Percentiles rank a stretch among this genome's conserved stretches.
Evolutionary conservation across 257 asterid species (phyloP).

Genomic region (Paulownia fortunei): DNA sequence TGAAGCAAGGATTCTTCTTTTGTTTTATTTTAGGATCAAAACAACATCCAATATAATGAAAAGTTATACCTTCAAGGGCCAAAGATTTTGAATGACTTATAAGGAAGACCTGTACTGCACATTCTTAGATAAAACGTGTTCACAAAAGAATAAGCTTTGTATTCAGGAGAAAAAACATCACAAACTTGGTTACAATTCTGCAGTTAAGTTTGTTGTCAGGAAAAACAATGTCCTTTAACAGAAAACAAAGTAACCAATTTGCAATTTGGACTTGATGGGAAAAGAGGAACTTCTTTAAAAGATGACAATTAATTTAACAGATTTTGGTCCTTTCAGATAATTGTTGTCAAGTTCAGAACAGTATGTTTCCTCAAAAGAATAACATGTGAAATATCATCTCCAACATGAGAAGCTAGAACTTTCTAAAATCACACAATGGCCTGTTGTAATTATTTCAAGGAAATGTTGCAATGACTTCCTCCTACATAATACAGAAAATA

Average conservation of each 20-base stretch:
- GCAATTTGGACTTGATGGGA: not conserved
- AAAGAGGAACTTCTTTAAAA: not conserved
- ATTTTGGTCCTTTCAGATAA: not conserved
- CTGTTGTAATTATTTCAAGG: not conserved
- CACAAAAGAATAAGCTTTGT: not conserved
- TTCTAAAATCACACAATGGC: conserved; percentile 1
- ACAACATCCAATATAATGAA: not conserved
- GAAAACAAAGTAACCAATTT: not conserved
- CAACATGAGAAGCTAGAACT: conserved; percentile 10
- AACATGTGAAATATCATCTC: not conserved
- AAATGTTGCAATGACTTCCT: conserved; percentile 3
- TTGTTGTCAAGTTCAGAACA: not conserved
- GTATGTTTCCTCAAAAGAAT: not conserved
- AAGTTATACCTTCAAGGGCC: not conserved
- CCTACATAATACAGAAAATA: not conserved
- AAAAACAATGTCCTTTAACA: not conserved
- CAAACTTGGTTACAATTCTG: not conserved
- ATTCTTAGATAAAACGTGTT: not conserved
- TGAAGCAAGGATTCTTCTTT: not conserved
- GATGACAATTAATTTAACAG: not conserved
- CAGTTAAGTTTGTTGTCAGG: not conserved
- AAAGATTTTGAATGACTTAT: not conserved
- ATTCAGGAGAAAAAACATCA: not conserved
- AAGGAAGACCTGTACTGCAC: not conserved
- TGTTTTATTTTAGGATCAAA: not conserved